A percentile compares a stretch with the other conserved stretches of the same genome.
phyloP scores from a whole-genome alignment of 2,329 filamentous ascomycete species.

The Dichotomopilus funicola region DNA sequence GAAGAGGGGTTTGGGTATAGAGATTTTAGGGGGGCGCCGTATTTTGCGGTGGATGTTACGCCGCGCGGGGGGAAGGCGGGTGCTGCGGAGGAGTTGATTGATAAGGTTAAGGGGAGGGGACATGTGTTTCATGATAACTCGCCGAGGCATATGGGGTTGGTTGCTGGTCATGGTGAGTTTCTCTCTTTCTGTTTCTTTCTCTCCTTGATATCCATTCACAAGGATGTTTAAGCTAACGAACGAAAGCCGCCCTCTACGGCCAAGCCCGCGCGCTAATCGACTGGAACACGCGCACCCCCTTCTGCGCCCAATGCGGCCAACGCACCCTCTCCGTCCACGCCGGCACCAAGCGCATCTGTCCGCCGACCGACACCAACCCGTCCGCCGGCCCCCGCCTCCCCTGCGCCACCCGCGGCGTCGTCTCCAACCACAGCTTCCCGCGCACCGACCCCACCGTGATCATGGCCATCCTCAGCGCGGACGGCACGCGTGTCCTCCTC shows the following conservation, averaged over 20 bases:
- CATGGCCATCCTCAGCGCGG: conserved; percentile 79
- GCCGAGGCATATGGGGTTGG: conserved; percentile 36
- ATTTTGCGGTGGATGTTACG: conserved; percentile 86
- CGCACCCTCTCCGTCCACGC: conserved; percentile 72
- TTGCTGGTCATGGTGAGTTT: conserved; percentile 40
- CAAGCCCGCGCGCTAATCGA: conserved; percentile 83
- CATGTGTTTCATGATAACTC: conserved; percentile 58
- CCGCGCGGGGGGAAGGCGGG: conserved; percentile 58
- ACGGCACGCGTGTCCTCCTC: conserved; percentile 71
- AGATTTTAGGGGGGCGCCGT: conserved; percentile 71
- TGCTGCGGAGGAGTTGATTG: conserved; percentile 46
- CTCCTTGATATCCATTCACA: neutral
- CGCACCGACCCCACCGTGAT: conserved; percentile 93
- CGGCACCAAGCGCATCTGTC: conserved; percentile 75
- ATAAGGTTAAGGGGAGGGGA: conserved; percentile 52
- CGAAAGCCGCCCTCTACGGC: conserved; percentile 76
- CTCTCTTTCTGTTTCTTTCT: neutral
- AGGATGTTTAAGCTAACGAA: neutral
- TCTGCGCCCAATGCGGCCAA: conserved; percentile 83
- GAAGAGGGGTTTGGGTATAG: conserved; percentile 50
- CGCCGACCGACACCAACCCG: conserved; percentile 53
- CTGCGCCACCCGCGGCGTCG: conserved; percentile 74
- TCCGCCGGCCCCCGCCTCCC: conserved; percentile 51
- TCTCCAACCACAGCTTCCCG: conserved; percentile 89
- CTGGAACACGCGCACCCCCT: conserved; percentile 91